Conservation (phyloP, 164 flowering plant species). For the Warburgia ugandensis region DNA sequence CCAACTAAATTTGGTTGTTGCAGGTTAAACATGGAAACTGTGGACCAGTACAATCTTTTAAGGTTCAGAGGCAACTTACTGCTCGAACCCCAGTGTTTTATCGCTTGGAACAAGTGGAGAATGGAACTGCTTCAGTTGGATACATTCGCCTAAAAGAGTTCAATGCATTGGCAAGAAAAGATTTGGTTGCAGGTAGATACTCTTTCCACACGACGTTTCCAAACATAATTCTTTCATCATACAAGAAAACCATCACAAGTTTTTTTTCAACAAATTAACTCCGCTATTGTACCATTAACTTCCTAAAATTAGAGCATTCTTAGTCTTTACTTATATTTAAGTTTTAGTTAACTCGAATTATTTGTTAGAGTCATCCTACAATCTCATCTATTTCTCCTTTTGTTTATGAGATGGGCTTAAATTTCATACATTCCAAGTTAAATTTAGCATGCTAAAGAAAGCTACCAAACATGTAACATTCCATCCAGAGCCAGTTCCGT, state of each 20-base stretch:
- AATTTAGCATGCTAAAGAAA: too few relatives aligned
- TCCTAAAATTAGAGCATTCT: too few relatives aligned
- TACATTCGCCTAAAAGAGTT: slow-evolving; percentile 92
- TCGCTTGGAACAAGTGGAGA: slow-evolving; percentile 60
- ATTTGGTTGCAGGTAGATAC: slow-evolving; percentile 67
- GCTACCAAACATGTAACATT: too few relatives aligned
- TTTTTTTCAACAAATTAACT: background rate
- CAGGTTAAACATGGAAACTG: slow-evolving; percentile 91
- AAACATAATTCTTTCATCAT: background rate
- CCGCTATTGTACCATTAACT: background rate
- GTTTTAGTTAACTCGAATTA: too few relatives aligned
- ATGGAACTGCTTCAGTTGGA: slow-evolving; percentile 60
- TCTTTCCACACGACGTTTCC: background rate
- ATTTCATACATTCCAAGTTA: too few relatives aligned
- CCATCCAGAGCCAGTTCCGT: too few relatives aligned
- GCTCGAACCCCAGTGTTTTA: slow-evolving; percentile 93
- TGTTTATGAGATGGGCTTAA: too few relatives aligned
- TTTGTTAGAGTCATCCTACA: too few relatives aligned
- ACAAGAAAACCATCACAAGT: background rate
- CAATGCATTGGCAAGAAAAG: slow-evolving; percentile 95
- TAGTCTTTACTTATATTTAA: too few relatives aligned
- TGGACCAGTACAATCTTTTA: slow-evolving; percentile 65
- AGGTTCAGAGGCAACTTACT: slow-evolving; percentile 69
- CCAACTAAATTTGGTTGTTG: slow-evolving; percentile 8
- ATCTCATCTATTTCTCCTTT: too few relatives aligned